Base-by-base conservation (phyloP, 2,329 filamentous ascomycete species). In the Aspergillus ibericus region DNA sequence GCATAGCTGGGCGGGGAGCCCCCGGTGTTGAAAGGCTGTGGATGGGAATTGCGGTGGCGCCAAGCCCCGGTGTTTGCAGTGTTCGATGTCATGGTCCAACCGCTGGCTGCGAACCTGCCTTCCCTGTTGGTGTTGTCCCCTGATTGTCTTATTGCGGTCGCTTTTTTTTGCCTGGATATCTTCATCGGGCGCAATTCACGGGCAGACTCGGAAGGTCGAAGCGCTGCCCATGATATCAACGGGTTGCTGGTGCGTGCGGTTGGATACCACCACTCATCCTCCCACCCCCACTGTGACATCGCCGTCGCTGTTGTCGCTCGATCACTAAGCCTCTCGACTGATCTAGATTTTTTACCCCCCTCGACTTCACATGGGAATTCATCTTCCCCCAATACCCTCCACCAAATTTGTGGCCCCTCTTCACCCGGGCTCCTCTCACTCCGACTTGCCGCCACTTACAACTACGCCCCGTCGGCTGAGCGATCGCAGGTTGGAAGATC, bases 211-310 rank as follows among this genome's bases (percentile, higher is more conserved):
- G 44, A 32, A 32, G 27, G 9, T 27, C n/a, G 27, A 32, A 29
- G n/a, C 16, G 8, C 44, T 15, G 25, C 25, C n/a, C 44, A 48
- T 48, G 44, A 32, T 29, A 48, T 16, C 44, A 27, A 48, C 44
- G 44, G 44, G 44, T 25, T 29, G 27, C 25, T 48, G 44, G 25
- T 48, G 44, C 44, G 44, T 48, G 27, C 44, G 15, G 25, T n/a
- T 48, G 15, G n/a, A 48, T 48, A 42, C 51, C 51, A 53, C 34
- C 25, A 35, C 53, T 47, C 34, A 42, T 59, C 32, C 42, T 32
- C 36, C 51, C 56, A 50, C 59, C 57, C 57, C 58, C 60, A 61
- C 59, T 55, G 61, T 64, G 63, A 62, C 63, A 65, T 65, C 57
- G 61, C 56, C 56, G 53, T 44, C 34, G 22, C 52, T 53, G 16